Evolutionary conservation across 1,284 basidiomycete genomes (phyloP).

Genomic region (Takashimella koratensis): DNA sequence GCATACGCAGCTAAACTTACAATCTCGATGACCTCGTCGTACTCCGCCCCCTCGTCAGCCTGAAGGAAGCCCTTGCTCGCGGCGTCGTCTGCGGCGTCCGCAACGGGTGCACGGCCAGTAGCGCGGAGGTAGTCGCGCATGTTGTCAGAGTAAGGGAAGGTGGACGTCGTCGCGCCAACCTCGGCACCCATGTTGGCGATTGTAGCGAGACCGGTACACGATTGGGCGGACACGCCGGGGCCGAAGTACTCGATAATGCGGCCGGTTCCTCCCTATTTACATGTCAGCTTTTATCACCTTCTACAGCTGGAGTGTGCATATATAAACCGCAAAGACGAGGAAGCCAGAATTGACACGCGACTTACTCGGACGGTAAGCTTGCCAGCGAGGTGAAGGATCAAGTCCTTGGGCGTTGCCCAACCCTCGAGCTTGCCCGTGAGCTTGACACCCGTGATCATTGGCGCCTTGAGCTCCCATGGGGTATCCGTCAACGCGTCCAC

Average conservation of each 20-base stretch:
- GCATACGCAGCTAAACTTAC: too few species aligned
- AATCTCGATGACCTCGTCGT: constrained; percentile 92
- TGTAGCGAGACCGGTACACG: constrained; percentile 92
- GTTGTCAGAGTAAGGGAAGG: constrained; percentile 88
- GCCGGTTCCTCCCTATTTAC: constrained; percentile 88
- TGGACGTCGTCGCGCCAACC: constrained; percentile 96
- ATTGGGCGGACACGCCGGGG: constrained; percentile 83
- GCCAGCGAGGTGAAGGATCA: constrained; percentile 92
- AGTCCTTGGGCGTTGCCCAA: constrained; percentile 95
- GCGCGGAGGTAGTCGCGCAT: constrained; percentile 90
- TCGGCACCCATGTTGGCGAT: constrained; percentile 99
- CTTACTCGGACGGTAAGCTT: constrained; percentile 86
- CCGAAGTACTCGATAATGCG: constrained; percentile 97
- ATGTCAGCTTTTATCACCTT: background rate
- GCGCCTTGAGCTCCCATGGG: constrained; percentile 97
- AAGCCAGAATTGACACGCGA: constrained; percentile 13
- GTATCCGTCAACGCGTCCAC: constrained; percentile 98
- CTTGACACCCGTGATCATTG: constrained; percentile 83
- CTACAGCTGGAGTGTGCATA: too few species aligned
- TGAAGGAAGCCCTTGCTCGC: constrained; percentile 70
- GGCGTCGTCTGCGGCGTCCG: constrained; percentile 81
- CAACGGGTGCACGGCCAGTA: constrained; percentile 84
- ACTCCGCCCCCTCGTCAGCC: constrained; percentile 87
- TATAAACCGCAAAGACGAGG: constrained; percentile 1
- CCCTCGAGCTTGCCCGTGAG: constrained; percentile 82